Base-by-base conservation (phyloP, 2,329 filamentous ascomycete genomes). In the Leptographium flavum region DNA sequence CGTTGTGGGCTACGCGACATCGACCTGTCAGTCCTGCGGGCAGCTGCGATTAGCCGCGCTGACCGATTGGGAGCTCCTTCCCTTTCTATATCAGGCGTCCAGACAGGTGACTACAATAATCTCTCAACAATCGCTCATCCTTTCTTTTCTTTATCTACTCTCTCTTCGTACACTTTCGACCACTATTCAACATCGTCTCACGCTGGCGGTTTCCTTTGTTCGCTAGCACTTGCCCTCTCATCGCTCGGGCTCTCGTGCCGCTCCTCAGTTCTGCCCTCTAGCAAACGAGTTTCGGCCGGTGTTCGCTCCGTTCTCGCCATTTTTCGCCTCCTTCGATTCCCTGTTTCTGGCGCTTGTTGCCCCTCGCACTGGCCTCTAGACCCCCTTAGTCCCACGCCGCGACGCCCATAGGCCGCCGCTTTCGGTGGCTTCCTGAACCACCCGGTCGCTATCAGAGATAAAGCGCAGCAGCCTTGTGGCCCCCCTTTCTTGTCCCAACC, bases 371-470 rank as follows among this genome's bases (percentile, higher is more conserved):
- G n/a, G 11, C 15, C 8, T 21, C 13, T 21, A 21, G 17, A 19
- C 27, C 13, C 27, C 27, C 27, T 11, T 39, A 39, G 37, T 19
- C 10, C n/a, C 21, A 25, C 23, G 37, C 37, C 19, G 13, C n/a
- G 19, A 30, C 14, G 15, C 17, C 21, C 21, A 40, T 42, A 42
- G 44, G 17, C 30, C 25, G 39, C 44, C 39, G 39, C 25, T 36
- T 42, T 42, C 25, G 44, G 31, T 42, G 31, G 31, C 21, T 36
- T 46, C 44, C 44, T 46, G 25, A 31, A 36, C 21, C 11, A 17
- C 23, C 44, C 44, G 44, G 33, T 15, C 21, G 19, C 35, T 42
- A 46, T 33, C 44, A 25, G 39, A 31, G 43, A 45, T 40, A 40
- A 32, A 43, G 33, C 17, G 27, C 23, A 40, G 25, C 17, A 40